Base-by-base conservation (phyloP, 1,139 yeast genomes). In the Geotrichum candidum region DNA sequence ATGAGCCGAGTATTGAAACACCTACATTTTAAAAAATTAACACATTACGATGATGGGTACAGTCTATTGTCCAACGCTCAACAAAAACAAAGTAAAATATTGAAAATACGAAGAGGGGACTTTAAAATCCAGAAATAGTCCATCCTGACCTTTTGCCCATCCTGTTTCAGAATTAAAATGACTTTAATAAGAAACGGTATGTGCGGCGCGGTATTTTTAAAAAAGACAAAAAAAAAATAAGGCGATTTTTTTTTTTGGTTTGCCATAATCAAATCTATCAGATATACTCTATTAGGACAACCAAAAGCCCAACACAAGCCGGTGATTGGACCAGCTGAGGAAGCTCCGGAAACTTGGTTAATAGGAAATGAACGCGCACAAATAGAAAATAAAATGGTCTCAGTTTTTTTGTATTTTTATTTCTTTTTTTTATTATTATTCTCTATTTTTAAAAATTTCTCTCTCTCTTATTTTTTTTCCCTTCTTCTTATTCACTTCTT, bases 241-340 rank as follows among this genome's bases (percentile, higher is more conserved):
- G 41, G 41, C 41, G 41, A 35, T 5, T 35, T 35, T 33, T 33
- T 33, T 33, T 35, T 15, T 35, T 10, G n/a, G n/a, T 6, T 13
- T 35, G n/a, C n/a, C 1, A n/a, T 27, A 27, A 54, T 54, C 27
- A 15, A 18, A 35, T 33, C 38, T 54, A 56, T 56, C 58, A 13
- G 58, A 56, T 50, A 50, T 51, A 38, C 54, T 25, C 10, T 23
- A 50, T 56, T n/a, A 31, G 58, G 57, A 45, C 25, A 18, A 27
- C 7, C 38, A 23, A 38, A 41, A 41, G 18, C 18, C 15, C 6
- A 41, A 41, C 46, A n/a, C 15, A 15, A 15, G 46, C 46, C 3
- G 46, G 46, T 41, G 15, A 41, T 41, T 41, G 48, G 48, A 15
- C 48, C n/a, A 18, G 7, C 10, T 15, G 18, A 15, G 22, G 18